These are phyloP conservation scores for Rhodotorula glutinis DNA, from an alignment of 1,284 basidiomycete genomes.

Conservation along the genomic window DNA sequence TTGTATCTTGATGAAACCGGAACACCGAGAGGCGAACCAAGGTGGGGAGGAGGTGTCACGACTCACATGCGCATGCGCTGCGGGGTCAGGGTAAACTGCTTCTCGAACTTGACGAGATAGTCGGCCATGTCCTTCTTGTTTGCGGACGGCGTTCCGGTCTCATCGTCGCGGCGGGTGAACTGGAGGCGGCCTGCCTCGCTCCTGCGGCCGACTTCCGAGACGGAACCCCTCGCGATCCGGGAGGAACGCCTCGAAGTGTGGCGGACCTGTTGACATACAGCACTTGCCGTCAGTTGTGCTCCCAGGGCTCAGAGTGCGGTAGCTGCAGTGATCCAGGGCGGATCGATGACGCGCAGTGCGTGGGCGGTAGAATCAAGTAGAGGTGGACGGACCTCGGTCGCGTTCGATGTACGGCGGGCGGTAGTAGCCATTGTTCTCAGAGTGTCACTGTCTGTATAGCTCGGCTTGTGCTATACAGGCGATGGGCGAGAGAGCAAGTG, in stretches of 20 bases:
- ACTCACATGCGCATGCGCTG: constrained; percentile 78
- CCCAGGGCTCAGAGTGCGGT: no score
- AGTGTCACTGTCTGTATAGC: no score
- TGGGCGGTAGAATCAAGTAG: background rate
- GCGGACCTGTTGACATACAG: constrained; percentile 3
- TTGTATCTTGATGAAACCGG: no score
- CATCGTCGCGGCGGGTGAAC: constrained; percentile 22
- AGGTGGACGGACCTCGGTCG: constrained; percentile 10
- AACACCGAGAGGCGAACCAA: no score
- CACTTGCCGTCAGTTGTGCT: no score
- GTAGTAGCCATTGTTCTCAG: background rate
- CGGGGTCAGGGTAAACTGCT: constrained; percentile 71
- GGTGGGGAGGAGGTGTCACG: background rate
- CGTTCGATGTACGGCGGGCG: constrained; percentile 10
- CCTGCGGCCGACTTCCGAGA: constrained; percentile 33
- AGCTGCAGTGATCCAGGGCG: background rate
- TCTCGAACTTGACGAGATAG: constrained; percentile 42
- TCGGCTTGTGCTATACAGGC: background rate
- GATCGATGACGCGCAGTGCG: constrained; percentile 3
- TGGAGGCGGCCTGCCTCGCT: constrained; percentile 24
- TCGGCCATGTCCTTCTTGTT: constrained; percentile 42
- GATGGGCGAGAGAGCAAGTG: background rate
- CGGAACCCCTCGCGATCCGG: constrained; percentile 24
- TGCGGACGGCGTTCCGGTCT: constrained; percentile 14
- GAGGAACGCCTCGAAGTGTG: constrained; percentile 20